Conservation (phyloP, 228 moss, liverwort and hornwort genomes). For the Sphagnum magellanicum region DNA sequence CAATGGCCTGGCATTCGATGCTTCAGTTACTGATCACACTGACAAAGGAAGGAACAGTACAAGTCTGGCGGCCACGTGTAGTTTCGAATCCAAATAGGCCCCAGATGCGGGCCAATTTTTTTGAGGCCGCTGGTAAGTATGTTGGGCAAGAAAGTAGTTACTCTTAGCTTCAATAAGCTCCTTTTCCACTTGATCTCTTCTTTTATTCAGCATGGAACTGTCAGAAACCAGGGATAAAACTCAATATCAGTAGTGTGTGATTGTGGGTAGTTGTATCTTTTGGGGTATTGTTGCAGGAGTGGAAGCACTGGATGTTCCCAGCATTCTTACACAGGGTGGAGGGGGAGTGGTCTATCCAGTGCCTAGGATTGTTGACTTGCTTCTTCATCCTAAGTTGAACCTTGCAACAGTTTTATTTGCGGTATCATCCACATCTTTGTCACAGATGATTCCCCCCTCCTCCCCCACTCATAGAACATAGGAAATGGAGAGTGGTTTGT, state of each 20-base stretch:
- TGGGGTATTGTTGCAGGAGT: slow-evolving; percentile 49
- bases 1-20: slow-evolving; percentile 92
- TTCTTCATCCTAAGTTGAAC: slow-evolving; percentile 95
- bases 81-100: slow-evolving; percentile 70
- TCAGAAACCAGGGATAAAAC: too few relatives aligned
- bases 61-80: slow-evolving; percentile 89
- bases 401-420: slow-evolving; percentile 88
- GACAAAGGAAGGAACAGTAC: slow-evolving; percentile 79
- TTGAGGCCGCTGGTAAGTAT: slow-evolving; percentile 81
- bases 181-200: too few relatives aligned
- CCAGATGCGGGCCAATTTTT: slow-evolving; percentile 85
- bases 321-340: slow-evolving; percentile 74
- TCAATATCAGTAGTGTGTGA: too few relatives aligned
- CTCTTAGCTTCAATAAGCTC: too few relatives aligned
- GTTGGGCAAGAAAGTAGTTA: too few relatives aligned
- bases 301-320: slow-evolving; percentile 84
- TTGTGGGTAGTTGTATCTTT: too few relatives aligned
- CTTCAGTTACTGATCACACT: slow-evolving; percentile 82
- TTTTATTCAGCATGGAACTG: too few relatives aligned
- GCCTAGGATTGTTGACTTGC: slow-evolving; percentile 80
- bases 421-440: slow-evolving; percentile 21
- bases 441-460: too few relatives aligned
- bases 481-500: too few relatives aligned
- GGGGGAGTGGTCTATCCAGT: slow-evolving; percentile 84
- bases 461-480: too few relatives aligned